Base-by-base conservation (phyloP, 768 basidiomycete genomes). In the Strobilomyces dryophilus region DNA sequence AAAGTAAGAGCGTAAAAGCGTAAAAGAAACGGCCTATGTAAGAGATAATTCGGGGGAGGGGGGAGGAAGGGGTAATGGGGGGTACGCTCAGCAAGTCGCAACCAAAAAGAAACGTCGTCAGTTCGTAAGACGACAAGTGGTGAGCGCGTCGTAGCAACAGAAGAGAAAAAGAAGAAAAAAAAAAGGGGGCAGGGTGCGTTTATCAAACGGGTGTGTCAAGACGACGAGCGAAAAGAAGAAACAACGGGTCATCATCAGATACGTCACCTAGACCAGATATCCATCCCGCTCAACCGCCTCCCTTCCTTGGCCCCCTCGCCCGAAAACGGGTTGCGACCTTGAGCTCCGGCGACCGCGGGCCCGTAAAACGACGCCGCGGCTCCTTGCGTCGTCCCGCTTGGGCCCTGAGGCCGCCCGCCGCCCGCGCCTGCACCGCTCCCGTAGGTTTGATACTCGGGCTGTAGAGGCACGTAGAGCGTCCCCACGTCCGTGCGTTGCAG, bases 381-480 rank as follows among this genome's bases (percentile, higher is more conserved):
- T 0, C 48, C 53, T 20, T 59, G 65, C 14, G 50, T n/a, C 12
- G 54, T 27, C 21, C 18, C 49, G 40, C 43, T 60, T 26, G 78
- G 78, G 2, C 77, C 67, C 61, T 85, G 81, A 12, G 77, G 69
- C 79, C 73, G 26, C 10, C 59, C 53, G 9, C 15, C 35, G 15
- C 47, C 71, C 54, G 15, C 59, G 10, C 40, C 21, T 10, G 40
- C 20, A 20, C 76, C 62, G 12, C 70, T 66, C 18, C 72, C 64
- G 29, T 29, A 29, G 7, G 29, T 7, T 29, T 29, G 29, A 6
- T 7, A 91, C 59, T 92, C 90, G 32, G 90, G 86, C 66, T 92
- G 91, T 78, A 93, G 79, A 1, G 91, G 89, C 35, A 84, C 84
- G 64, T 84, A 93, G 69, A 92, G 67, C 52, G 79, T 79, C 39